phyloP scores from a whole-genome alignment of 495 filamentous ascomycete species.

The Trichodelitschia bisporula region DNA sequence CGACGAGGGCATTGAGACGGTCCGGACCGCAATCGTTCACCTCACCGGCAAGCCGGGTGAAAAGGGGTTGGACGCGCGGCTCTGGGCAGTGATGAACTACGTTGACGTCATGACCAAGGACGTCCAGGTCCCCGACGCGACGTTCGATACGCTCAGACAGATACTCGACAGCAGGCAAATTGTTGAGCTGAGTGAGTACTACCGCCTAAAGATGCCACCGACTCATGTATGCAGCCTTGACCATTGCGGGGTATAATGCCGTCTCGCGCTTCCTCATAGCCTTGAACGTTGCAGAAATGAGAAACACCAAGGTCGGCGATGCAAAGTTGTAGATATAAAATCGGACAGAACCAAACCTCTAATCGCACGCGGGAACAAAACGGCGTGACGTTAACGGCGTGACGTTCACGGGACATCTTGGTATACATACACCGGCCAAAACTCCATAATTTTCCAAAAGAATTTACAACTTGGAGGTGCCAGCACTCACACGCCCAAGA shows the following conservation, averaged over 20 bases:
- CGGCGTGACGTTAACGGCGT: no score
- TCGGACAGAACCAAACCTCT: no score
- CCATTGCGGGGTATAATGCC: constrained; percentile 62
- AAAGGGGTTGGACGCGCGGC: background rate
- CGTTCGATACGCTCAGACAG: constrained; percentile 21
- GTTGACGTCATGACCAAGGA: constrained; percentile 13
- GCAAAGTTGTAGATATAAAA: no score
- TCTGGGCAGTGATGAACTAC: constrained; percentile 12
- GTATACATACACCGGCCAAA: no score
- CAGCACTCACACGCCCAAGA: no score
- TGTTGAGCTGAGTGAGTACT: constrained; percentile 26
- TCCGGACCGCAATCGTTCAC: background rate
- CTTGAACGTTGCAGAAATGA: constrained; percentile 47
- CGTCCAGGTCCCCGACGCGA: constrained; percentile 10
- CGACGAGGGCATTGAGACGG: background rate
- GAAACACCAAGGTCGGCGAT: constrained; percentile 9
- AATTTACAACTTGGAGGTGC: no score
- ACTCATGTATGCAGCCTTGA: no score
- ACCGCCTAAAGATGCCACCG: no score
- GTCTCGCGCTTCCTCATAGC: constrained; percentile 69
- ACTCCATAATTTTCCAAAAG: no score
- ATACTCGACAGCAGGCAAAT: constrained; percentile 24
- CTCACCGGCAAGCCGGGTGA: background rate
- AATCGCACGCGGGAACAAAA: no score
- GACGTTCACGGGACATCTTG: no score